Percentiles rank a stretch among this genome's conserved stretches.
Evolutionary conservation across 129 eudicot genomes (phyloP).

Genomic region (Artemisia annua): DNA sequence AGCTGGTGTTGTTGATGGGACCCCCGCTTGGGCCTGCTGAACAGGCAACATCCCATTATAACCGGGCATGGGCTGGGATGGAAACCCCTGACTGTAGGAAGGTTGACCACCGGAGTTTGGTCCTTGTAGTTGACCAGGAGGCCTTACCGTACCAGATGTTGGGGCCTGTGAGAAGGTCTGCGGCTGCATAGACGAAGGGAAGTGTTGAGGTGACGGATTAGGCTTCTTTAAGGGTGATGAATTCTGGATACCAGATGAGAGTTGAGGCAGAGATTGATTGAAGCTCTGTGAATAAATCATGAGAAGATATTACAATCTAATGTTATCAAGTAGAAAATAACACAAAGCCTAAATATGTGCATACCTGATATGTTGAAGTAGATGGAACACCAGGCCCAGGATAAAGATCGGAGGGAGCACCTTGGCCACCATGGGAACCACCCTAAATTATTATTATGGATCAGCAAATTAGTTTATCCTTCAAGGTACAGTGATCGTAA

Average conservation of each 20-base stretch:
- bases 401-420: no score
- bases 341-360: not conserved
- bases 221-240: slow-evolving; percentile 60
- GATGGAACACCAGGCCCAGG: no score
- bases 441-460: no score
- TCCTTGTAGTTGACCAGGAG: slow-evolving; percentile 44
- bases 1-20: slow-evolving; percentile 42
- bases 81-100: slow-evolving; percentile 52
- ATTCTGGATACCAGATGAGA: slow-evolving; percentile 40
- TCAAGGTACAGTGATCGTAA: not conserved
- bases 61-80: slow-evolving; percentile 52
- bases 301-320: not conserved
- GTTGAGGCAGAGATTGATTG: slow-evolving; percentile 19
- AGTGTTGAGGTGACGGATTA: slow-evolving; percentile 63
- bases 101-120: slow-evolving; percentile 47
- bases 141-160: slow-evolving; percentile 40
- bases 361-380: not conserved
- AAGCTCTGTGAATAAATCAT: slow-evolving; percentile 32
- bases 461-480: not conserved
- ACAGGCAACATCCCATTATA: slow-evolving; percentile 45
- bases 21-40: slow-evolving; percentile 41
- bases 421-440: no score
- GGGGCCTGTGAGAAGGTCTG: slow-evolving; percentile 52
- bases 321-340: not conserved
- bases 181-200: slow-evolving; percentile 54